Evolutionary conservation across 1,284 basidiomycete genomes (phyloP).

Genomic region (Heterobasidion parviporum): DNA sequence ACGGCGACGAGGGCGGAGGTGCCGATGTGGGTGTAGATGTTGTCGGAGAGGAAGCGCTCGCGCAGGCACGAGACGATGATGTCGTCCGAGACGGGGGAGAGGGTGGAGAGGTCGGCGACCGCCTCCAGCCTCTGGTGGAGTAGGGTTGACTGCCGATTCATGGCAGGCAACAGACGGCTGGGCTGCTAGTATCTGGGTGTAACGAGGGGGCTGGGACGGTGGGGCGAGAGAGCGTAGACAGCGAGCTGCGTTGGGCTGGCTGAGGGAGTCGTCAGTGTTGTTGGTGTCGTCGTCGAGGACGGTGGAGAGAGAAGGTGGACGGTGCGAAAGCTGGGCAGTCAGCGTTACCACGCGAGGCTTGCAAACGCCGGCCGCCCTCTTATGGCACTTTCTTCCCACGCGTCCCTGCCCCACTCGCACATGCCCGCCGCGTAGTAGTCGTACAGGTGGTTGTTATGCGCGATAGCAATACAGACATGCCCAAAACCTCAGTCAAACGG

Average conservation of each 20-base stretch:
- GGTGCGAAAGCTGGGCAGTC: neutral
- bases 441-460: too few relatives aligned
- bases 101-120: constrained; percentile 53
- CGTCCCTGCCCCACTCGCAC: neutral
- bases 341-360: neutral
- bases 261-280: neutral
- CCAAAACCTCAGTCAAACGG: constrained; percentile 81
- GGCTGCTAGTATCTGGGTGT: neutral
- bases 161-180: constrained; percentile 8
- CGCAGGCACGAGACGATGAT: constrained; percentile 75
- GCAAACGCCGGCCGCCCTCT: neutral
- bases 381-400: neutral
- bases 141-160: constrained; percentile 23
- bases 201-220: neutral
- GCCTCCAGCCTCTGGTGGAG: constrained; percentile 60
- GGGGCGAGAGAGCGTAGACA: neutral
- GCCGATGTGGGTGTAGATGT: constrained; percentile 74
- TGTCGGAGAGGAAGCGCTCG: constrained; percentile 80
- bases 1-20: constrained; percentile 69
- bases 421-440: neutral
- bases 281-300: neutral
- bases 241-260: neutral
- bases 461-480: too few relatives aligned
- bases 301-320: neutral
- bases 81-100: constrained; percentile 64